Conservation (phyloP, 805 yeast species). For the Komagataella populi region DNA sequence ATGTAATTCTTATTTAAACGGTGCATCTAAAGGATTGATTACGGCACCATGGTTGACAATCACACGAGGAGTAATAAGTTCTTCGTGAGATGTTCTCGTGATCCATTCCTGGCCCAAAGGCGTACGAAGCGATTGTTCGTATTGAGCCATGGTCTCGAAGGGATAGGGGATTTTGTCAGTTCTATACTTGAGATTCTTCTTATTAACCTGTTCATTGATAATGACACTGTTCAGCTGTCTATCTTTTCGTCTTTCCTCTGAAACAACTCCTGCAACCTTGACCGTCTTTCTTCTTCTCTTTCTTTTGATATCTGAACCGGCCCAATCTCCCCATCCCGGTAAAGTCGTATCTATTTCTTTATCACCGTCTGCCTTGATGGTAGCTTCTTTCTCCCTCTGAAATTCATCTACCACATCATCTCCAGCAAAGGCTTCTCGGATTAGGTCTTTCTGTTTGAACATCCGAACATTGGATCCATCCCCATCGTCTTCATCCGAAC, state of each 20-base stretch:
- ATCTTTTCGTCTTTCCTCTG: constrained; percentile 64
- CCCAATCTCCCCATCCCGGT: constrained; percentile 99
- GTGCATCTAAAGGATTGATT: constrained; percentile 83
- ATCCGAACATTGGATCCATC: constrained; percentile 28
- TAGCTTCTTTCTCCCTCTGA: constrained; percentile 57
- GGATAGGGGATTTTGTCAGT: constrained; percentile 92
- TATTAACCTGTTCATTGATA: constrained; percentile 76
- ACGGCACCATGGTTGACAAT: constrained; percentile 79
- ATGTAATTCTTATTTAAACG: constrained; percentile 35
- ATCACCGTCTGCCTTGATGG: constrained; percentile 69
- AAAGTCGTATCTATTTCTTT: constrained; percentile 72
- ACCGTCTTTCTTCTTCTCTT: constrained; percentile 53
- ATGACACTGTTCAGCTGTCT: constrained; percentile 68
- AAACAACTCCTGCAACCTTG: constrained; percentile 65
- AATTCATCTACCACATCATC: constrained; percentile 85
- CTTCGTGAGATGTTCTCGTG: constrained; percentile 74
- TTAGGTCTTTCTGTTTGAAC: constrained; percentile 72
- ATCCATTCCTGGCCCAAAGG: constrained; percentile 98
- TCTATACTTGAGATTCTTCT: constrained; percentile 75
- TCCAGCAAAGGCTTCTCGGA: constrained; percentile 92
- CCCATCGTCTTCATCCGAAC: constrained; percentile 28
- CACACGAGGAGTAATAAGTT: constrained; percentile 78
- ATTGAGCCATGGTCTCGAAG: constrained; percentile 84
- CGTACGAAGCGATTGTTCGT: constrained; percentile 85
- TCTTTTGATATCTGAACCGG: constrained; percentile 43